Evolutionary conservation across 441 rosid species (phyloP).

Genomic region (Raphanus hybrid): DNA sequence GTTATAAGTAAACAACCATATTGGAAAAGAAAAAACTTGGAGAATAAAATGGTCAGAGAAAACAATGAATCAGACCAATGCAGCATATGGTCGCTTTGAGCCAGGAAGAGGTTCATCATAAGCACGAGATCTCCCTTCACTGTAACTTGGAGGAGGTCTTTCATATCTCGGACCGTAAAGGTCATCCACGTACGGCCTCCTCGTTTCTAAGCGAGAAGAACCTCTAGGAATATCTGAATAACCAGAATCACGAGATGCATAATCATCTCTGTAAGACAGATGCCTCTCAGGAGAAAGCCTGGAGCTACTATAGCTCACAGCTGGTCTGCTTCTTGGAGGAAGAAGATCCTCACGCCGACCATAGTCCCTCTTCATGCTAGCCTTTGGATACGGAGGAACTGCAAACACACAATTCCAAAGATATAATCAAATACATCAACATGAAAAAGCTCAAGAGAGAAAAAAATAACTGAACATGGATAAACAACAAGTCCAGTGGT

Average conservation of each 20-base stretch:
- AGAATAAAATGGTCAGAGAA: constrained; percentile 5
- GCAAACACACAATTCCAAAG: constrained; percentile 21
- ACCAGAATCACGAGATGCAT: constrained; percentile 70
- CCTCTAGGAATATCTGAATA: constrained; percentile 78
- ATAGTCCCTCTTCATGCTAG: constrained; percentile 84
- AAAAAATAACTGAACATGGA: constrained; percentile 6
- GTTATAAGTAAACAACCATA: constrained; percentile 15
- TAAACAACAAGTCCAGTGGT: constrained; percentile 14
- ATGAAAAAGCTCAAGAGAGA: neutral
- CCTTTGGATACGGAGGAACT: constrained; percentile 77
- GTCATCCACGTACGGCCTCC: constrained; percentile 88
- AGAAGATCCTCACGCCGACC: constrained; percentile 77
- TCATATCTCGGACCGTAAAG: constrained; percentile 80
- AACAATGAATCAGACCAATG: constrained; percentile 59
- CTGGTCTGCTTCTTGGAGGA: constrained; percentile 79
- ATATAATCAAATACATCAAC: neutral
- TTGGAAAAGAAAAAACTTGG: neutral
- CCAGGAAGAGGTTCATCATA: constrained; percentile 88
- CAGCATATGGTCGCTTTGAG: constrained; percentile 87
- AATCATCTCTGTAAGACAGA: constrained; percentile 77
- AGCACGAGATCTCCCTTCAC: constrained; percentile 81
- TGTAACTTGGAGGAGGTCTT: constrained; percentile 73
- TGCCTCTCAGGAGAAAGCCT: constrained; percentile 81
- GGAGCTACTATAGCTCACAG: constrained; percentile 75
- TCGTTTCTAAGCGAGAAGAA: constrained; percentile 63